Conservation (phyloP, 1,284 basidiomycete genomes). For the Pholiota adiposa region DNA sequence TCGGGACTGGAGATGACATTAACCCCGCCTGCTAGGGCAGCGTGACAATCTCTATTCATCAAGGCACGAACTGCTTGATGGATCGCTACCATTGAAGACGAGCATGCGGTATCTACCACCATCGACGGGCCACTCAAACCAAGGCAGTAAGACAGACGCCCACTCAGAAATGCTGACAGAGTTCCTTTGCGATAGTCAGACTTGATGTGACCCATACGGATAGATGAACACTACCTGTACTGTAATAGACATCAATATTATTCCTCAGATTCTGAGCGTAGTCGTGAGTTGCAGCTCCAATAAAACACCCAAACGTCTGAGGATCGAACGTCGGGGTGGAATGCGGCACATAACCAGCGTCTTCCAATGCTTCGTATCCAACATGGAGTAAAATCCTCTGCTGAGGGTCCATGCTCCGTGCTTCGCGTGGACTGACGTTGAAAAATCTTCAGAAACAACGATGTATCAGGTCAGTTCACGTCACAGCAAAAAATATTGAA, state of each 20-base stretch:
- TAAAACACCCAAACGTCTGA: constrained; percentile 62
- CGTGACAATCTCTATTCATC: constrained; percentile 62
- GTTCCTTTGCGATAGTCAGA: constrained; percentile 50
- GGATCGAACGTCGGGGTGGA: constrained; percentile 54
- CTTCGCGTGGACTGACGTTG: constrained; percentile 72
- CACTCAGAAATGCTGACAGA: constrained; percentile 68
- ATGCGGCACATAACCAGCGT: constrained; percentile 68
- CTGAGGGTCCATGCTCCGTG: constrained; percentile 75
- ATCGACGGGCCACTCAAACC: constrained; percentile 70
- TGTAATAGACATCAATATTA: constrained; percentile 71
- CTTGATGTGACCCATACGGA: constrained; percentile 1
- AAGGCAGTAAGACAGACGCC: constrained; percentile 71
- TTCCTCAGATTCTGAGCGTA: constrained; percentile 67
- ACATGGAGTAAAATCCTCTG: constrained; percentile 69
- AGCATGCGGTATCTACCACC: constrained; percentile 75
- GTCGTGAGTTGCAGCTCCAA: constrained; percentile 72
- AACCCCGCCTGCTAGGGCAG: constrained; percentile 75
- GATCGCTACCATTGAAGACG: constrained; percentile 67
- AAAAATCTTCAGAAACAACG: constrained; percentile 51
- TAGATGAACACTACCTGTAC: constrained; percentile 53
- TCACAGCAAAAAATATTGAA: not conserved
- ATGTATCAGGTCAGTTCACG: not conserved
- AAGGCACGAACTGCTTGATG: constrained; percentile 71
- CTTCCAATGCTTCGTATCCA: constrained; percentile 70
- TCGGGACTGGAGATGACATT: constrained; percentile 74